Evolutionary conservation across 176 grass and related monocot species (phyloP).

Genomic region (Dactylis glomerata): DNA sequence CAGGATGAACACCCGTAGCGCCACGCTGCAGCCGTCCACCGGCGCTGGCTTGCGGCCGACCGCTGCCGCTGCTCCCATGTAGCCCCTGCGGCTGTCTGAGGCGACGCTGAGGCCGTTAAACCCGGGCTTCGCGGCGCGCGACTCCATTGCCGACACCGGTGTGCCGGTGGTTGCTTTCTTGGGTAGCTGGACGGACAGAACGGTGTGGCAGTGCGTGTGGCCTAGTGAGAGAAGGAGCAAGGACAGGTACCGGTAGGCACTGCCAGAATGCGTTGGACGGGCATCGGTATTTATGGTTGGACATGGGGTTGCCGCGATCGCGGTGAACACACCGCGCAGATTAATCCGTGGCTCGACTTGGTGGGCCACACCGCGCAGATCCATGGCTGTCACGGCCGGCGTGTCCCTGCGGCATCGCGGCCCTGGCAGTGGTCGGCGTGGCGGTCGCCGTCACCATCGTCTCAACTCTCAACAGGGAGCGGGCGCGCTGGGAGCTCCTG

Average conservation of each 20-base stretch:
- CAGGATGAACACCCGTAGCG: constrained; percentile 42
- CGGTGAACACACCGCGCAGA: too few species aligned
- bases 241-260: background rate
- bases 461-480: too few species aligned
- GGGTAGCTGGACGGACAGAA: constrained; percentile 10
- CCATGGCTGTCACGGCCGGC: constrained; percentile 43
- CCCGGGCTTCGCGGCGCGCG: constrained; percentile 43
- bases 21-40: constrained; percentile 26
- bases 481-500: too few species aligned
- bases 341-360: too few species aligned
- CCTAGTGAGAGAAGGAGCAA: background rate
- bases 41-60: background rate
- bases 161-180: background rate
- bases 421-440: constrained; percentile 40
- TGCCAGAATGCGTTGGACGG: too few species aligned
- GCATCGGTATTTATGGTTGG: too few species aligned
- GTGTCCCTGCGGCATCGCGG: constrained; percentile 50
- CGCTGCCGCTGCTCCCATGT: background rate
- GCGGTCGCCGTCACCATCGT: constrained; percentile 39
- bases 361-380: constrained; percentile 12
- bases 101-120: constrained; percentile 34
- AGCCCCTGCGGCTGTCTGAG: constrained; percentile 25
- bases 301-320: too few species aligned
- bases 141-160: constrained; percentile 39
- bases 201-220: constrained; percentile 10